These are phyloP conservation scores for Ophiocordyceps robertsii DNA, from an alignment of 2,329 filamentous ascomycete genomes.

Conservation along the genomic window DNA sequence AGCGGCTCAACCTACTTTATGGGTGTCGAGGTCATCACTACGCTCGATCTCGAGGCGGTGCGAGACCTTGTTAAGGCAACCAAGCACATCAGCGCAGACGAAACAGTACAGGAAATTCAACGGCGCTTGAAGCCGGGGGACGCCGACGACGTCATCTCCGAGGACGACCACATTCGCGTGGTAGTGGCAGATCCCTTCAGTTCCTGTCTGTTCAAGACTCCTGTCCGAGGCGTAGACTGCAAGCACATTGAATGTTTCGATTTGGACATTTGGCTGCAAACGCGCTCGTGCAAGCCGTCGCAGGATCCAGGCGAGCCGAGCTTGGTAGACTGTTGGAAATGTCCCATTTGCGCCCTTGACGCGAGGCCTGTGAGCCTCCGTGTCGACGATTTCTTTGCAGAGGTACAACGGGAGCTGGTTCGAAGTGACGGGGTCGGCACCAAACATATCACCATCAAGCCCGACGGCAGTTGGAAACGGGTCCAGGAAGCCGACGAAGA, in stretches of 20 bases:
- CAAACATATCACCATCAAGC: conserved; percentile 16
- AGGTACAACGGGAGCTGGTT: conserved; percentile 42
- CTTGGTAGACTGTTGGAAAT: conserved; percentile 64
- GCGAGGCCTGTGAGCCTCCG: conserved; percentile 59
- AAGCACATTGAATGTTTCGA: conserved; percentile 83
- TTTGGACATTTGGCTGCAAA: conserved; percentile 64
- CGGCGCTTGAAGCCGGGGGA: conserved; percentile 22
- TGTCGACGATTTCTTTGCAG: conserved; percentile 60
- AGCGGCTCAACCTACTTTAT: conserved; percentile 33
- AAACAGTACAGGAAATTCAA: conserved; percentile 45
- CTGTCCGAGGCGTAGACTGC: conserved; percentile 59
- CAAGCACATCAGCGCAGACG: conserved; percentile 25
- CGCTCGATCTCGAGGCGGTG: conserved; percentile 32
- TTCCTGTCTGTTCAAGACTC: conserved; percentile 49
- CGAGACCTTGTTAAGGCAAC: conserved; percentile 22
- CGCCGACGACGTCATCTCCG: conserved; percentile 47
- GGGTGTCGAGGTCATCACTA: conserved; percentile 57
- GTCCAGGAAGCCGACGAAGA: conserved; percentile 17
- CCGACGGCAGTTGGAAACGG: conserved; percentile 19
- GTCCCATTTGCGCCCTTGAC: conserved; percentile 69
- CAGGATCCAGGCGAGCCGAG: conserved; percentile 30
- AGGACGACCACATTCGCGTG: conserved; percentile 40
- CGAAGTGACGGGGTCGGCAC: conserved; percentile 7
- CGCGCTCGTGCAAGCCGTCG: conserved; percentile 36
- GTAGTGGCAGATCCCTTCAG: conserved; percentile 57